phyloP scores from a whole-genome alignment of 202 grass and related monocot species.

The Eragrostis tef region DNA sequence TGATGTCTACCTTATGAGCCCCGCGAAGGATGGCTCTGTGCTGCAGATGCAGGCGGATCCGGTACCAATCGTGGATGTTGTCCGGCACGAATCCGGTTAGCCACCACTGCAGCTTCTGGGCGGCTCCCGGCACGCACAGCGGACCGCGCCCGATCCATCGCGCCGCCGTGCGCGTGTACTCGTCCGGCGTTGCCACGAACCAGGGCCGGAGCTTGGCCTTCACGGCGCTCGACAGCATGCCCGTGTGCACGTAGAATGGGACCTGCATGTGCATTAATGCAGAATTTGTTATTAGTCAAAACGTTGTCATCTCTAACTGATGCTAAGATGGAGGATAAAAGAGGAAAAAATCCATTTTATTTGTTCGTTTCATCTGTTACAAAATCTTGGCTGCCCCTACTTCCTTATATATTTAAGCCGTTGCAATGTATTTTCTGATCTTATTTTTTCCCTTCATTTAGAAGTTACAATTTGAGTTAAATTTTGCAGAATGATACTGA shows the following conservation, averaged over 20 bases:
- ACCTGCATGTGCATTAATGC: conserved; percentile 53
- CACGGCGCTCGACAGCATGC: conserved; percentile 57
- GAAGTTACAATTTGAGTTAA: no score
- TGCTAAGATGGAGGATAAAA: no score
- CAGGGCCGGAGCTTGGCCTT: conserved; percentile 1
- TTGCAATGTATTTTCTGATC: no score
- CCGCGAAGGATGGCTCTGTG: conserved; percentile 37
- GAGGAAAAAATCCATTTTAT: no score
- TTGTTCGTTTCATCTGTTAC: no score
- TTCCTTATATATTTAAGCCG: no score
- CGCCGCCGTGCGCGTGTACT: conserved; percentile 46
- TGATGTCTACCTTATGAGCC: no score
- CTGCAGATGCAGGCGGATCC: conserved; percentile 31
- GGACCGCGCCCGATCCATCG: conserved; percentile 47
- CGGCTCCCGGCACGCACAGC: conserved; percentile 44
- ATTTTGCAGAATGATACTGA: no score
- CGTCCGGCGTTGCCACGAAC: conserved; percentile 45
- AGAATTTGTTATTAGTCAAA: no score
- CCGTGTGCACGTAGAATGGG: conserved; percentile 51
- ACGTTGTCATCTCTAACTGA: no score
- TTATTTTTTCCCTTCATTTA: no score
- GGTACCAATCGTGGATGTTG: conserved; percentile 4
- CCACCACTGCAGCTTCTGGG: conserved; percentile 50
- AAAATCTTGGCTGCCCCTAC: no score
- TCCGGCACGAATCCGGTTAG: conserved; percentile 35